Evolutionary conservation across 139 green algal genomes (phyloP).

Genomic region (Micractinium conductrix): DNA sequence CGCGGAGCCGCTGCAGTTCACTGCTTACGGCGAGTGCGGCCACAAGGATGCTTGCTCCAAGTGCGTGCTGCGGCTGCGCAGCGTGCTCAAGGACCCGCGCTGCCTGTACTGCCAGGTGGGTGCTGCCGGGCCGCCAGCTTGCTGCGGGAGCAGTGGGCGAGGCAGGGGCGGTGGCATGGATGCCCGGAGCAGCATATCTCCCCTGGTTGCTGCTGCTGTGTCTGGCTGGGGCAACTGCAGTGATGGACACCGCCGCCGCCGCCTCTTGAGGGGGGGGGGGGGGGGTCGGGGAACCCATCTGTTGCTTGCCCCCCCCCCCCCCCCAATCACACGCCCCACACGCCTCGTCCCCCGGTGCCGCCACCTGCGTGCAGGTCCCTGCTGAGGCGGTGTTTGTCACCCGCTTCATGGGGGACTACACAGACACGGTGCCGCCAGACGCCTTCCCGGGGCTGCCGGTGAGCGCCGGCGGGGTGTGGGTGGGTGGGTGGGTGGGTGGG

Average conservation of each 20-base stretch:
- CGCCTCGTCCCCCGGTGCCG: not conserved
- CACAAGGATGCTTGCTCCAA: slow-evolving; percentile 92
- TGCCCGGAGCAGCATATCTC: too few species aligned
- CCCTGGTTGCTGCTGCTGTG: too few species aligned
- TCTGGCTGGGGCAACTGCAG: too few species aligned
- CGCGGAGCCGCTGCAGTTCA: slow-evolving; percentile 85
- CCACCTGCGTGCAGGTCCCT: not conserved
- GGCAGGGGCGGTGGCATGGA: too few species aligned
- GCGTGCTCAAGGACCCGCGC: slow-evolving; percentile 83
- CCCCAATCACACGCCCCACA: not conserved
- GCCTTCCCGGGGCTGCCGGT: slow-evolving; percentile 72
- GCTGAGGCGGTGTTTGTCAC: slow-evolving; percentile 73
- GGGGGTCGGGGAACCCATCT: too few species aligned
- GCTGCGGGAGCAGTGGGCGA: too few species aligned
- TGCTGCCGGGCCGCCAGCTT: too few species aligned
- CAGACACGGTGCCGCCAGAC: slow-evolving; percentile 55
- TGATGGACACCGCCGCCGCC: too few species aligned
- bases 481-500: not conserved
- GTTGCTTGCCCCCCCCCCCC: too few species aligned
- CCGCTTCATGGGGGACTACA: slow-evolving; percentile 80
- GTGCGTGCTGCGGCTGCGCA: slow-evolving; percentile 81
- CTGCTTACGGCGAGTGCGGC: slow-evolving; percentile 80
- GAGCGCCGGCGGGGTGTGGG: not conserved
- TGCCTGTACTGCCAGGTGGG: slow-evolving; percentile 89
- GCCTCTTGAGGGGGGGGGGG: too few species aligned